Percentiles rank a stretch among this genome's conserved stretches.
Evolutionary conservation across 306 rosid genomes (phyloP).

Genomic region (Astragalus membranaceus): DNA sequence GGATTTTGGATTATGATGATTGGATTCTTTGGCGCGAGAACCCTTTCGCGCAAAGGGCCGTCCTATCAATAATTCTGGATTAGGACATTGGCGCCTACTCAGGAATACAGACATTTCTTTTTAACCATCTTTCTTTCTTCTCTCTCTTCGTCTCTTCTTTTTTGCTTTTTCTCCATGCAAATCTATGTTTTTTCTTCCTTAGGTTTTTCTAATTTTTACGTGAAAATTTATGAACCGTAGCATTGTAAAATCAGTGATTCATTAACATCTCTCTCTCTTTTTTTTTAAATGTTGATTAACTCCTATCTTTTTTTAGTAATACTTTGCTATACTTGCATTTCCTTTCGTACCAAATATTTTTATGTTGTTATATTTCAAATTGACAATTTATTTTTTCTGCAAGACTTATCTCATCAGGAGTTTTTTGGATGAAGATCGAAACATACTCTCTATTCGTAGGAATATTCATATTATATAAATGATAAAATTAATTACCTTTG

Average conservation of each 20-base stretch:
- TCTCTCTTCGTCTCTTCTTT: too few species aligned
- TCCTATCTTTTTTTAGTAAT: too few species aligned
- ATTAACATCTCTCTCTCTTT: background rate
- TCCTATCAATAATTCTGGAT: constrained; percentile 14
- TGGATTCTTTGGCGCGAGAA: constrained; percentile 19
- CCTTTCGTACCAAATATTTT: too few species aligned
- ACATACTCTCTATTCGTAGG: too few species aligned
- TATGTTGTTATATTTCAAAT: too few species aligned
- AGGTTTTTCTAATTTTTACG: constrained; percentile 15
- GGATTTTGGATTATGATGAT: background rate
- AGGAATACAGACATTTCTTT: background rate
- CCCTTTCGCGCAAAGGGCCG: constrained; percentile 21
- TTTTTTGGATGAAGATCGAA: too few species aligned
- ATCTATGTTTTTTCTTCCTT: background rate
- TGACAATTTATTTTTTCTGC: too few species aligned
- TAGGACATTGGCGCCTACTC: constrained; percentile 28
- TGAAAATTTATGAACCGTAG: constrained; percentile 15
- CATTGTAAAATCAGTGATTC: constrained; percentile 8
- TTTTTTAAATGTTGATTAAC: background rate
- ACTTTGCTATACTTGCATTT: too few species aligned
- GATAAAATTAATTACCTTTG: too few species aligned
- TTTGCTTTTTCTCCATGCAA: background rate
- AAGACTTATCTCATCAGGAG: too few species aligned
- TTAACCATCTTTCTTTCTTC: constrained; percentile 12
- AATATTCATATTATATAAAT: too few species aligned